Evolutionary conservation across 495 filamentous ascomycete species (phyloP), one percentile per base, ranked within the genome.

Genomic region (Bathelium albidoporum): DNA sequence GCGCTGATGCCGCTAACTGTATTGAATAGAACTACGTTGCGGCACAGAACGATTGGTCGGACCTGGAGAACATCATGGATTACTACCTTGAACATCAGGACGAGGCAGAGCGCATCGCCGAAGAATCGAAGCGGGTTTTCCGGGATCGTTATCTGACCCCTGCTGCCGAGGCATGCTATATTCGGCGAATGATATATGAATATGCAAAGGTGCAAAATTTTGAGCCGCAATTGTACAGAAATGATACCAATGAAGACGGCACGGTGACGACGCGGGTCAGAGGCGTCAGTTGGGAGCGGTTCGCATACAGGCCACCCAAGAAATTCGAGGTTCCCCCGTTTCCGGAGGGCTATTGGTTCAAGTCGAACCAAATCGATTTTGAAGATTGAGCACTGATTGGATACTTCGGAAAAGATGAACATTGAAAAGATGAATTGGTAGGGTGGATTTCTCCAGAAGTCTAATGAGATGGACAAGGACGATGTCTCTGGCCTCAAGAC

Each of bases 1-100:
- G 5, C 22, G 29, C 12, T 7, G 5, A 16, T 55, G 24, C 20
- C 29, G 20, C 4, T 55, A 9, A 55, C 49, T 11, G 1, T 29
- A 11, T 28, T 9, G 26, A 9, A 29, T 20, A 85, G 44, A 89
- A 87, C 64, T 87, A 80, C 53, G 74, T 87, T 26, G 72, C 82
- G 61, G 83, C 86, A 1, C 70, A 77, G 16, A 65, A 73, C 9
- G 82, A 87, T 64, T 88, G 78, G 68, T 73, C 75, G 0, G 79
- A 86, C 68, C 69, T 87, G 2, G 74, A 81, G 20, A 67, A 72
- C 2, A 83, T 79, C 66, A 77, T 87, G 41, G 64, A 82, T 59
- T 75, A 74, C 58, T 73, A 84, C 4, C 75, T 84, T 52, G 74
- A 74, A 45, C 72, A 85, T 58, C 78, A 78, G 0, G 67, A 74